Base-by-base conservation (phyloP, 495 filamentous ascomycete species). In the Penicillium tannophilum region DNA sequence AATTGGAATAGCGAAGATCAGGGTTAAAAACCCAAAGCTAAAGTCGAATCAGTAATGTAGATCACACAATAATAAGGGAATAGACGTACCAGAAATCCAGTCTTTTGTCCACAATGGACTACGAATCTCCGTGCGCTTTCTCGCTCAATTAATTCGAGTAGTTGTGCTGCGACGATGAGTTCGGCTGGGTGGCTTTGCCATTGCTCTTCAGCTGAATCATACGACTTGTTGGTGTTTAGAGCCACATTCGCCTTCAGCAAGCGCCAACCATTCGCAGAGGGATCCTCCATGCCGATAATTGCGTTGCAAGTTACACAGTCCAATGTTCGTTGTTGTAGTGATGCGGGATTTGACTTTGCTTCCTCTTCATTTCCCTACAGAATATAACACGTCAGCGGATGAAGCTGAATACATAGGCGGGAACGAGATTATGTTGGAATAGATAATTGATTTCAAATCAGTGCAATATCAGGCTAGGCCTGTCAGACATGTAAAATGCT, bases 21-120 rank as follows among this genome's bases (percentile, higher is more conserved):
- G 82, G 81, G 56, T 88, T 91, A 61, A 93, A 88, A 11, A 90
- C 78, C 90, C 90, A 93, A 20, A 79, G 69, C 75, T 81, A 52
- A 42, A 31, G 45, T 52, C 24, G 53, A 71, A 59, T 66, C 52
- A 59, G 65, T 70, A 59, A 47, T 54, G 60, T 41, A 75, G 55
- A 19, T 63, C 63, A 75, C 76, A 55, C 73, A 73, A 23, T 76
- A 70, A 31, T n/a, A 9, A 77, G 51, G 45, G 14, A 17, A 9
- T 26, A 28, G 28, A 62, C 68, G 43, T 70, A 83, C 80, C 57
- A 83, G 35, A 12, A 82, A 56, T 17, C 78, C 78, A 24, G 60
- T 54, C 26, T 69, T 67, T 28, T 65, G 59, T 54, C 72, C 75
- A 47, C 62, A 72, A 42, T 83, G 76, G 9, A 82, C 62, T 6